A percentile compares a stretch with the other conserved stretches of the same genome.
Evolutionary conservation across 1,284 basidiomycete species (phyloP).

Genomic region (Marasmius tenuissimus): DNA sequence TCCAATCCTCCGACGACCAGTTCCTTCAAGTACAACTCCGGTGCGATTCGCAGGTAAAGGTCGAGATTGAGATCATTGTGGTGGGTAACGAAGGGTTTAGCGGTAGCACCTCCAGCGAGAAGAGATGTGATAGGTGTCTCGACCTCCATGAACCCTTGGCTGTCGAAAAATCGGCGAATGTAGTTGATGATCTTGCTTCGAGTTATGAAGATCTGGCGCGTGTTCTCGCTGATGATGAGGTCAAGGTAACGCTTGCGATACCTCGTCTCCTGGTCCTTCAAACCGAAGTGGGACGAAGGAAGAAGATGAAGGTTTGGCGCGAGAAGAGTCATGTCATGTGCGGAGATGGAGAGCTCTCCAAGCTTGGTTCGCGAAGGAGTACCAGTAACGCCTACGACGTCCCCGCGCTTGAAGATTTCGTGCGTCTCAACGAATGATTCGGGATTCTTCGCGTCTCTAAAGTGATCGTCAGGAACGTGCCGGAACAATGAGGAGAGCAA

Average conservation of each 20-base stretch:
- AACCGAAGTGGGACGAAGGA: constrained; percentile 85
- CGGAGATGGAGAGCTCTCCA: constrained; percentile 93
- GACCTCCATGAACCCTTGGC: constrained; percentile 96
- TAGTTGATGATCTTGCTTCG: constrained; percentile 89
- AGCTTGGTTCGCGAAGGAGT: constrained; percentile 91
- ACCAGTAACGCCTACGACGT: constrained; percentile 94
- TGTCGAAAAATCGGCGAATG: constrained; percentile 89
- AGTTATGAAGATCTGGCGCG: constrained; percentile 90
- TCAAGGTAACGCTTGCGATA: constrained; percentile 99
- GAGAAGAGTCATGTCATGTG: constrained; percentile 83
- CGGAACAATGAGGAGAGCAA: neutral
- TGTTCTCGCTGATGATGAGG: constrained; percentile 92
- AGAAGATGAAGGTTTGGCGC: constrained; percentile 96
- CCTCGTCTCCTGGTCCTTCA: constrained; percentile 96
- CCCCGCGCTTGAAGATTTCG: constrained; percentile 90
- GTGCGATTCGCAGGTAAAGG: constrained; percentile 97
- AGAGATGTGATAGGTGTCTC: constrained; percentile 99
- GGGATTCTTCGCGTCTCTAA: constrained; percentile 70
- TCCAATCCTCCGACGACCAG: constrained; percentile 97
- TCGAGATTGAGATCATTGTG: constrained; percentile 99
- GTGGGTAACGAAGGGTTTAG: constrained; percentile 98
- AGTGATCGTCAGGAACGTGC: neutral
- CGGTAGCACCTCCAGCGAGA: constrained; percentile 95
- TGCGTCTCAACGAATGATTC: constrained; percentile 76
- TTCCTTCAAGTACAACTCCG: constrained; percentile 98